phyloP scores from a whole-genome alignment of 768 basidiomycete genomes.

The Glaciozyma antarctica region DNA sequence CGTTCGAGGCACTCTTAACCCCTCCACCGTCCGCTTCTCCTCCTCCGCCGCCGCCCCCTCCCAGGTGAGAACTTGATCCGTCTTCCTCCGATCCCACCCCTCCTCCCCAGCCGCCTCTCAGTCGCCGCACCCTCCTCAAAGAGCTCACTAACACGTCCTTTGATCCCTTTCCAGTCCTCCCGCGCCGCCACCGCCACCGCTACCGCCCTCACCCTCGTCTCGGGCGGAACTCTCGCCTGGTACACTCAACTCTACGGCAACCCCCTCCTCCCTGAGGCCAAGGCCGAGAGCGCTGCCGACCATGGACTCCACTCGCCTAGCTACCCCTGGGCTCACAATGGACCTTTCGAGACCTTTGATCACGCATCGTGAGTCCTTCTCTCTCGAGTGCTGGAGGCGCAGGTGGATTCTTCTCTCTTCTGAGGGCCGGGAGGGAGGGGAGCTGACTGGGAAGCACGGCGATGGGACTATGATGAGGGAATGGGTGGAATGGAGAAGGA shows the following conservation, averaged over 20 bases:
- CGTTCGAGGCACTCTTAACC: no score
- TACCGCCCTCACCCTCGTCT: constrained; percentile 40
- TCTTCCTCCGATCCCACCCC: no score
- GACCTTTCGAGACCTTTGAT: constrained; percentile 82
- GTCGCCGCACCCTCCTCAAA: no score
- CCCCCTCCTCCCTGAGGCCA: constrained; percentile 82
- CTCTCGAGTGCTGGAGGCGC: neutral
- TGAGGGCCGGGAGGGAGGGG: neutral
- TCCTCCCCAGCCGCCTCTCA: no score
- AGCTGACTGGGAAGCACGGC: neutral
- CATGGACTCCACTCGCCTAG: constrained; percentile 81
- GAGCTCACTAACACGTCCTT: no score
- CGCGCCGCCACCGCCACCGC: constrained; percentile 13
- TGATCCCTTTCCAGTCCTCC: no score
- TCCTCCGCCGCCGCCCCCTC: no score
- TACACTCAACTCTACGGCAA: constrained; percentile 92
- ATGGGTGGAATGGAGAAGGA: no score
- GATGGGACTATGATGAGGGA: neutral
- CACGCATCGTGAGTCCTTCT: constrained; percentile 68
- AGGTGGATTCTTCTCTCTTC: neutral
- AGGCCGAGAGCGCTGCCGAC: constrained; percentile 84
- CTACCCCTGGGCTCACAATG: constrained; percentile 88
- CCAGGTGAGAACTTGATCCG: no score
- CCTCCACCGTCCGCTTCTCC: no score
- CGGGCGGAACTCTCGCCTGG: constrained; percentile 87